Conservation (phyloP, 768 basidiomycete genomes). For the Agaricus sinodeliciosus region DNA sequence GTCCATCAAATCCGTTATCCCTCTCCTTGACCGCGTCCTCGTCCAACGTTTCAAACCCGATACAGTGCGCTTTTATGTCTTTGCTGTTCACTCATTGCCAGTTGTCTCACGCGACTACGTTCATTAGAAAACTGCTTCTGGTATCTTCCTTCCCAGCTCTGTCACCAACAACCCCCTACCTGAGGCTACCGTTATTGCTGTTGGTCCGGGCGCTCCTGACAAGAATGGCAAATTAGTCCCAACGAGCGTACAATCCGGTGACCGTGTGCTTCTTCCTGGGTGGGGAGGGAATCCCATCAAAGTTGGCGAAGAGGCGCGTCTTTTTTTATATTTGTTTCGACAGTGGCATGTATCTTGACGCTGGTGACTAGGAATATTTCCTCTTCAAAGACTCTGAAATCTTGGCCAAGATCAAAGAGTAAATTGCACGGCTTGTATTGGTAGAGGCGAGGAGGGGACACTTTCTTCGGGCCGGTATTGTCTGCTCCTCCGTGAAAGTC, state of each 20-base stretch:
- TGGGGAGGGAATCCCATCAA: constrained; percentile 98
- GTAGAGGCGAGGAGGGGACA: not conserved
- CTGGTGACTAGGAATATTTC: constrained; percentile 71
- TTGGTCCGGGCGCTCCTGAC: constrained; percentile 90
- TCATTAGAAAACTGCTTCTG: constrained; percentile 90
- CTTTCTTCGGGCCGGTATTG: not conserved
- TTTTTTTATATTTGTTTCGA: not conserved
- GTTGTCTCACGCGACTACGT: not conserved
- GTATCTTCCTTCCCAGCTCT: constrained; percentile 93
- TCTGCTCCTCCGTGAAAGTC: constrained; percentile 2
- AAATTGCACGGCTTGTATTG: constrained; percentile 17
- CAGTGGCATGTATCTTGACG: not conserved
- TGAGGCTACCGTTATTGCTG: constrained; percentile 94
- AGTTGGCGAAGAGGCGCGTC: constrained; percentile 88
- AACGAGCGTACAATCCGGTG: constrained; percentile 80
- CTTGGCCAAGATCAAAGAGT: constrained; percentile 94
- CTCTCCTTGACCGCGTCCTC: constrained; percentile 92
- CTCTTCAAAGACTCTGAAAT: constrained; percentile 95
- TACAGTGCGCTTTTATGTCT: constrained; percentile 50
- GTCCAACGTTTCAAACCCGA: constrained; percentile 98
- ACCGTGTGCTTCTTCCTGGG: constrained; percentile 88
- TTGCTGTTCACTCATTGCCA: not conserved
- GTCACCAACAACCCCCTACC: constrained; percentile 83
- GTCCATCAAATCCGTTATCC: constrained; percentile 84
- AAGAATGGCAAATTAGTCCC: constrained; percentile 80